Base-by-base conservation (phyloP, 257 asterid species). In the Knoxia roxburghii region DNA sequence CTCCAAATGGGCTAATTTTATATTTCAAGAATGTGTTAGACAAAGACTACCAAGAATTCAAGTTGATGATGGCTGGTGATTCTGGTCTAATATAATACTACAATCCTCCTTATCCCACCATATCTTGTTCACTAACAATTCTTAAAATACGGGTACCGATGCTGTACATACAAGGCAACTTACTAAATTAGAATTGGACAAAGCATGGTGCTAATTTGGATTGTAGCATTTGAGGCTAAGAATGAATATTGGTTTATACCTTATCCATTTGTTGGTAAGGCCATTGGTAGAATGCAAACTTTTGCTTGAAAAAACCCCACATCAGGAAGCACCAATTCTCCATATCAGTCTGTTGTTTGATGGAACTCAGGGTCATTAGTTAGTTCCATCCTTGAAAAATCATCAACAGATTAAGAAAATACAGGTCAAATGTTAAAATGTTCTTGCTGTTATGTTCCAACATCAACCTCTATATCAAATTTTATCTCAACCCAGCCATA, bases 401-500 rank as follows among this genome's bases (percentile, higher is more conserved):
- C 12, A 46, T 67, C 71, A 39, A 7, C 54, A 10, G 72, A 67
- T 1, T 27, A 17, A 20, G 26, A 58, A 2, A 4, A 5, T 35
- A 7, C 30, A 23, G 35, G 29, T 54, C 49, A 79, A 75, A 85
- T 89, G 96, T 78, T 75, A 80, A 68, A 80, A 87, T 83, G 87
- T 87, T 79, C 81, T 48, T 81, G 84, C 81, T 86, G 83, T 71
- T 81, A 43, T 84, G 76, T 72, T 84, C 90, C 87, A 84, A 82
- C 85, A 73, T 85, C 95, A 84, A 66, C 79, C 84, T 83, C 89
- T 84, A 80, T 85, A 67, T 80, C 91, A 76, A 85, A 82, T 72
- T 84, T 87, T 84, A 87, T 85, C 83, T 85, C 83, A 64, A 80
- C 80, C 78, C 91, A 85, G 8, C 94, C 91, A 7, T 73, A 65